A percentile compares a stretch with the other conserved stretches of the same genome.
phyloP scores from a whole-genome alignment of 495 filamentous ascomycete genomes.

The Neurospora sp. region DNA sequence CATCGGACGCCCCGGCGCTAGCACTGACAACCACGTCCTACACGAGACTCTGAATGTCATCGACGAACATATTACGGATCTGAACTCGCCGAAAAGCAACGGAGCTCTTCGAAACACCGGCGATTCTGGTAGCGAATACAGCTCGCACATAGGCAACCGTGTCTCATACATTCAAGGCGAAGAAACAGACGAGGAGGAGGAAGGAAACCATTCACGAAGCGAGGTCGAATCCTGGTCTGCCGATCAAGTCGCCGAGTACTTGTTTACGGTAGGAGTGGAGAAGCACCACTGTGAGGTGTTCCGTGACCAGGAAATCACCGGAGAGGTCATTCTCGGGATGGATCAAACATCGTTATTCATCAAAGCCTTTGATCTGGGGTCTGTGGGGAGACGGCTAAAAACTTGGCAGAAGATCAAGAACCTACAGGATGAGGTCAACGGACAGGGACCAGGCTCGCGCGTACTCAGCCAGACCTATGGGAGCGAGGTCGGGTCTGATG shows the following conservation, averaged over 20 bases:
- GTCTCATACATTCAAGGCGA: slow-evolving; percentile 85
- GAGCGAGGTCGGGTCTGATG: slow-evolving; percentile 45
- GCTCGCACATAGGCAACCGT: slow-evolving; percentile 63
- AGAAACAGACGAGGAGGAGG: slow-evolving; percentile 67
- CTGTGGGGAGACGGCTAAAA: slow-evolving; percentile 75
- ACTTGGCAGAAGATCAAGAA: slow-evolving; percentile 93
- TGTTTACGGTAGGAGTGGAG: slow-evolving; percentile 74
- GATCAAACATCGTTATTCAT: slow-evolving; percentile 86
- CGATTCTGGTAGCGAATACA: slow-evolving; percentile 86
- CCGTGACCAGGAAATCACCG: slow-evolving; percentile 89
- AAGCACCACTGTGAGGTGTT: slow-evolving; percentile 84
- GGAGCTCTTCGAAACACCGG: slow-evolving; percentile 45
- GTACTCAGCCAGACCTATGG: slow-evolving; percentile 42
- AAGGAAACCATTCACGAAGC: slow-evolving; percentile 43
- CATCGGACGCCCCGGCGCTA: slow-evolving; percentile 24
- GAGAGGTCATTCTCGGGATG: slow-evolving; percentile 89
- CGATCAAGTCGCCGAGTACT: slow-evolving; percentile 69
- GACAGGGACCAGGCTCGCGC: slow-evolving; percentile 22
- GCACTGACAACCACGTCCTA: slow-evolving; percentile 70
- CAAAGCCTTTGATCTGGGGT: slow-evolving; percentile 90
- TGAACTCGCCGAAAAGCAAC: slow-evolving; percentile 58
- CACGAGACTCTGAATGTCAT: slow-evolving; percentile 96
- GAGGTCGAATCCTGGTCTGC: slow-evolving; percentile 69
- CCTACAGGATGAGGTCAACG: slow-evolving; percentile 72
- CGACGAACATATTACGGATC: slow-evolving; percentile 93